Evolutionary conservation across 169 alveolate genomes (phyloP).

Genomic region (Babesia ovata): DNA sequence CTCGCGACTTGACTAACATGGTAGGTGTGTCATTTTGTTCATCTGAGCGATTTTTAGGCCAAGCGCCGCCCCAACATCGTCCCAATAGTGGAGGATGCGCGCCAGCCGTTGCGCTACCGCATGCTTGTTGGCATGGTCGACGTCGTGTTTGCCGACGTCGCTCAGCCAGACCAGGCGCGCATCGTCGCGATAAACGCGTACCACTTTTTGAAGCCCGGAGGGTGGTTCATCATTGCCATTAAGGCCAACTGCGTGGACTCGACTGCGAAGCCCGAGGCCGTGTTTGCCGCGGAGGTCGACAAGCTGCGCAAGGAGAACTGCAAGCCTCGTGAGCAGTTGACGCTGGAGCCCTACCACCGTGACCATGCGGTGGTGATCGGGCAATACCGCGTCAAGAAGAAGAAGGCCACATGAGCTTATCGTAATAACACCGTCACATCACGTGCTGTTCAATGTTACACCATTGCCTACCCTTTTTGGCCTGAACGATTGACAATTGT

Average conservation of each 20-base stretch:
- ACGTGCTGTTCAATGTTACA: no score
- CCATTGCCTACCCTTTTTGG: no score
- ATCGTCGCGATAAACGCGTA: slow-evolving; percentile 95
- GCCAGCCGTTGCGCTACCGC: slow-evolving; percentile 97
- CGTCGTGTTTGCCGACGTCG: slow-evolving; percentile 98
- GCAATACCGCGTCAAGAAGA: slow-evolving; percentile 88
- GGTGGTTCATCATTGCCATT: slow-evolving; percentile 97
- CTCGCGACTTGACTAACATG: slow-evolving; percentile 98
- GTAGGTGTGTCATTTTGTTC: slow-evolving; percentile 20
- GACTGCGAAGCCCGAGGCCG: slow-evolving; percentile 97
- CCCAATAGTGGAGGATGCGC: slow-evolving; percentile 99
- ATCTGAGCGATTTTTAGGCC: slow-evolving; percentile 73
- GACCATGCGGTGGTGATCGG: slow-evolving; percentile 98
- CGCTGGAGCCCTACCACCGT: slow-evolving; percentile 97
- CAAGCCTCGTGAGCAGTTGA: slow-evolving; percentile 94
- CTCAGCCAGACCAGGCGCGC: slow-evolving; percentile 98
- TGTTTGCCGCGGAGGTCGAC: slow-evolving; percentile 89
- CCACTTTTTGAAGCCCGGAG: slow-evolving; percentile 95
- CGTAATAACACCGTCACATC: background rate
- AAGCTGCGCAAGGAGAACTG: slow-evolving; percentile 92
- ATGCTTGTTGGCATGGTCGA: slow-evolving; percentile 99
- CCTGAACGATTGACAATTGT: no score
- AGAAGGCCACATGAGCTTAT: slow-evolving; percentile 56
- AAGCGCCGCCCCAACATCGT: slow-evolving; percentile 96
- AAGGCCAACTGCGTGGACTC: slow-evolving; percentile 99